Evolutionary conservation across 495 filamentous ascomycete species (phyloP), one percentile per base, ranked within the genome.

Genomic region (Talaromyces wortmannii): DNA sequence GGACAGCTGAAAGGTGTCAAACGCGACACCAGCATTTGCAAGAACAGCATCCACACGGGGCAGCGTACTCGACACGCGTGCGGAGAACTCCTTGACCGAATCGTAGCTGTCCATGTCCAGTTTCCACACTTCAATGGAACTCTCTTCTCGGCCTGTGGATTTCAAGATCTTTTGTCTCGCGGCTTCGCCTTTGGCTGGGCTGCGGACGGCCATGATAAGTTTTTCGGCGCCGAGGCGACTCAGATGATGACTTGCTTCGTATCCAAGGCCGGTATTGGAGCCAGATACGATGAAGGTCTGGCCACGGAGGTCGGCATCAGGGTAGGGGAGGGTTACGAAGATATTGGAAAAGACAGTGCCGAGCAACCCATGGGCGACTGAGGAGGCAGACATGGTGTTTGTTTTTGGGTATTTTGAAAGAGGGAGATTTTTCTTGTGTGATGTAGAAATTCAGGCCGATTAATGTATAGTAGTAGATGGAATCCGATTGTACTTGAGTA

Each of bases 231-330:
- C 59, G 1, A 77, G 67, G 3, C 65, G 64, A 4, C 67, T 58
- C 43, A 78, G 60, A 52, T 78, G 75, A 5, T 67, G 65, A 17
- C 70, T 68, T 11, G 77, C 67, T 57, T 81, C 77, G 6, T 69
- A 60, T 1, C 78, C 78, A 2, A 80, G 59, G 12, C 81, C 79
- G 7, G 57, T 60, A 54, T 81, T 84, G 30, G 75, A 63, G 6
- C 81, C 80, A 0, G 80, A 78, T 8, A 83, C 68, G 31, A 83
- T 71, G 45, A 79, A 65, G 3, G 75, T 83, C 52, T 80, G 62
- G 45, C 63, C 65, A 4, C 58, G 50, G 55, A 63, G 62, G 50
- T 57, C 59, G 51, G 17, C 52, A 7, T 46, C 45, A 5, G 52
- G 52, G 52, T 17, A 16, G 42, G 52, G 52, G 1, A 53, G 42